These are phyloP conservation scores for Calvatia gigantea DNA, from an alignment of 768 basidiomycete species.

Conservation along the genomic window DNA sequence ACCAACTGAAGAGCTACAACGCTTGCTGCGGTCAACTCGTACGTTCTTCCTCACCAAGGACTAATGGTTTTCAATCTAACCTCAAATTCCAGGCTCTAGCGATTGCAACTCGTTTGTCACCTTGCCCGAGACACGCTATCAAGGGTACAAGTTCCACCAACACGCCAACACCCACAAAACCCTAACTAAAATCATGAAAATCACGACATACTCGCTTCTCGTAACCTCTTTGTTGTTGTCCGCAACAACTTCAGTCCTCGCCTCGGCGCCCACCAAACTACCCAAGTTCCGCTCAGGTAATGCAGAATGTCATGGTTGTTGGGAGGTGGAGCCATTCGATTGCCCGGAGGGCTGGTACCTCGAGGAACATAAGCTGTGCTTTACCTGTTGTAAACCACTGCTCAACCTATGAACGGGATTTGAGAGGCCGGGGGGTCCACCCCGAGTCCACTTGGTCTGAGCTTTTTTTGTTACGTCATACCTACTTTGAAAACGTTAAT, in stretches of 20 bases:
- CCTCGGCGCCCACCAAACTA: neutral
- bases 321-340: constrained; percentile 2
- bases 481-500: neutral
- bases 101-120: no score
- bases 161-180: no score
- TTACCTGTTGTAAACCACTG: neutral
- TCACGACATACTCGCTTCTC: neutral
- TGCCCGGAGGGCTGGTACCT: neutral
- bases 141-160: no score
- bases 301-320: constrained; percentile 8
- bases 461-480: neutral
- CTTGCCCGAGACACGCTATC: no score
- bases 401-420: neutral
- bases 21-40: no score
- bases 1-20: no score
- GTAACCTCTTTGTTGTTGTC: neutral
- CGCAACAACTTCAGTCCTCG: neutral
- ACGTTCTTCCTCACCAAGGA: no score
- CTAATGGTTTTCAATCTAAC: no score
- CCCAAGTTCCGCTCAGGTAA: constrained; percentile 3
- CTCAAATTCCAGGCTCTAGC: no score
- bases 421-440: neutral
- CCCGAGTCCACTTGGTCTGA: neutral
- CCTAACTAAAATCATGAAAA: neutral
- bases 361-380: neutral